Conservation (phyloP, 2,329 filamentous ascomycete species). For the Sclerotinia sclerotiorum region DNA sequence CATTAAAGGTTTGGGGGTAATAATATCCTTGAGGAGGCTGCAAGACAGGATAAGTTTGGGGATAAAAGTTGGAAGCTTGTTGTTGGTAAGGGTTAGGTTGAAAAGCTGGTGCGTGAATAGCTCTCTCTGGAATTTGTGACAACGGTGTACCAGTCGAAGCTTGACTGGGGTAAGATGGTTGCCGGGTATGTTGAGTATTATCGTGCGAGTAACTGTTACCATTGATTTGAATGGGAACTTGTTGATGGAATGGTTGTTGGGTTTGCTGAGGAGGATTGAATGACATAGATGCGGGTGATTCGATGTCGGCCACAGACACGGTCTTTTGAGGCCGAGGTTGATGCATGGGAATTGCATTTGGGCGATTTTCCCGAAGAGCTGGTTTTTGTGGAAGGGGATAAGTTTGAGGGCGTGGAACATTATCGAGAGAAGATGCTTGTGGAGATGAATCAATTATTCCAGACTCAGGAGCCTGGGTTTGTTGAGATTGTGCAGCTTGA, state of each 20-base stretch:
- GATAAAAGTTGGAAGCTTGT: constrained; percentile 54
- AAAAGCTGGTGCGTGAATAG: constrained; percentile 87
- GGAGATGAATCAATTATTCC: constrained; percentile 31
- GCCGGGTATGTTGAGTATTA: constrained; percentile 58
- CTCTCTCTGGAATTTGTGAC: constrained; percentile 88
- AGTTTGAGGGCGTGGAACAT: constrained; percentile 51
- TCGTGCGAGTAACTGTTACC: constrained; percentile 56
- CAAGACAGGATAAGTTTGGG: constrained; percentile 54
- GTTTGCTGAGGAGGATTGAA: constrained; percentile 62
- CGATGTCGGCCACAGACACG: constrained; percentile 89
- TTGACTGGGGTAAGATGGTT: constrained; percentile 69
- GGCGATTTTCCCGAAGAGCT: constrained; percentile 55
- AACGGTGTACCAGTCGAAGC: constrained; percentile 75
- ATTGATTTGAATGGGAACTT: constrained; percentile 76
- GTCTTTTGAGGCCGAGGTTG: constrained; percentile 94
- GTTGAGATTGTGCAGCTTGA: constrained; percentile 35
- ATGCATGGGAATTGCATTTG: constrained; percentile 70
- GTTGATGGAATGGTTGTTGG: constrained; percentile 90
- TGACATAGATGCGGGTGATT: constrained; percentile 64
- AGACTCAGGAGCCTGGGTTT: constrained; percentile 40
- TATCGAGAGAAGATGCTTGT: constrained; percentile 42
- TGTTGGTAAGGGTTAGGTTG: constrained; percentile 70
- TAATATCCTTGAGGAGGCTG: constrained; percentile 64
- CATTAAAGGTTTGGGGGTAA: constrained; percentile 58
- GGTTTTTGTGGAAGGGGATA: constrained; percentile 60